Evolutionary conservation across 225 moss, liverwort and hornwort species (phyloP).

Genomic region (Rhytidiadelphus loreus): DNA sequence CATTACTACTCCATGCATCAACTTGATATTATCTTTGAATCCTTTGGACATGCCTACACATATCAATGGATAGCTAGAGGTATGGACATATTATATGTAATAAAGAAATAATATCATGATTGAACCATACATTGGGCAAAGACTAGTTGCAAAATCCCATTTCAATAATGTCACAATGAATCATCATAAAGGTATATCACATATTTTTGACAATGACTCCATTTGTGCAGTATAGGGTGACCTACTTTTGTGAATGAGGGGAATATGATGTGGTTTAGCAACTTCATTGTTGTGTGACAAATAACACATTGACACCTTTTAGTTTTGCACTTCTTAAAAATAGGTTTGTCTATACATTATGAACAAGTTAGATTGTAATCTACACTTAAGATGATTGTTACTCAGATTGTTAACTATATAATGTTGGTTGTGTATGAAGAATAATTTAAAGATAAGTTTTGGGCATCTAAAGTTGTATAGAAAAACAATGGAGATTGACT

Average conservation of each 20-base stretch:
- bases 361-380: too few species aligned
- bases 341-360: too few species aligned
- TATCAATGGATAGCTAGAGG: neutral
- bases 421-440: neutral
- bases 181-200: neutral
- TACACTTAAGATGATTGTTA: neutral
- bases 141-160: neutral
- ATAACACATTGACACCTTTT: too few species aligned
- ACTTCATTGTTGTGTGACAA: too few species aligned
- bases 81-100: too few species aligned
- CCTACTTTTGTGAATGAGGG: too few species aligned
- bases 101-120: neutral
- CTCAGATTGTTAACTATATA: too few species aligned
- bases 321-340: too few species aligned
- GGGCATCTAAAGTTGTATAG: neutral
- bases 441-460: neutral
- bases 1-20: neutral
- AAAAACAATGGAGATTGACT: neutral
- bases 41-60: accelerated
- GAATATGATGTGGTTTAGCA: too few species aligned
- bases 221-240: too few species aligned
- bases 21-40: neutral
- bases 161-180: neutral
- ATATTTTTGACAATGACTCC: too few species aligned
- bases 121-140: neutral